Evolutionary conservation across 2,329 filamentous ascomycete genomes (phyloP), one percentile per base, ranked within the genome.

Genomic region (Fusarium concolor): DNA sequence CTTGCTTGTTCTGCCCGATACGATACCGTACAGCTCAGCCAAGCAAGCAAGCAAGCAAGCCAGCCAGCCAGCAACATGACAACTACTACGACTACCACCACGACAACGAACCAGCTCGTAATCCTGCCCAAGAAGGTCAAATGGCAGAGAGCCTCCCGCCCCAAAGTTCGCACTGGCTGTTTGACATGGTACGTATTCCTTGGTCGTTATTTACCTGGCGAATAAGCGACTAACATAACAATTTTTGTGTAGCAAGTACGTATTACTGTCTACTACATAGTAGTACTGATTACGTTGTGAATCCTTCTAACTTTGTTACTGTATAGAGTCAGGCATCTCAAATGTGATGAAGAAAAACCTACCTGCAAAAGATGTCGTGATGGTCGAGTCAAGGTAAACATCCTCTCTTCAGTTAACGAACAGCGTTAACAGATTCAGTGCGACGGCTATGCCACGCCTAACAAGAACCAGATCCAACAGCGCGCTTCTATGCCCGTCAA

Each of bases 301-400:
- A 2, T 8, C 2, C 1, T 17, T 22, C 56, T 63, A 56, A 56
- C 42, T 14, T 14, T 24, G 38, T 10, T 39, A 6, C 26, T 0
- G 17, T 43, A 37, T 46, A 73, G 71, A 53, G 60, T 68, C 24
- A 66, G 71, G 9, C 71, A 71, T 26, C 39, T 70, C 26, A 74
- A 74, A 29, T 76, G 74, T 41, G 75, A 76, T 43, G 74, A 76
- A 39, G 59, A 66, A 20, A 75, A 74, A 17, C 71, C 71, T 9
- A 60, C 58, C 1, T 74, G 71, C 28, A 65, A 46, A 5, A 63
- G 71, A 14, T 74, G 71, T 50, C 47, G 49, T 6, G 60, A 61
- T 6, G 44, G 52, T 5, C 52, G 63, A 2, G 62, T 71, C 35
- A 65, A 65, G 33, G 33, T 35, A 35, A 17, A 14, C 6, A n/a